Conservation (phyloP, 371 early-diverging fungal species). For the Actinomucor elegans region DNA sequence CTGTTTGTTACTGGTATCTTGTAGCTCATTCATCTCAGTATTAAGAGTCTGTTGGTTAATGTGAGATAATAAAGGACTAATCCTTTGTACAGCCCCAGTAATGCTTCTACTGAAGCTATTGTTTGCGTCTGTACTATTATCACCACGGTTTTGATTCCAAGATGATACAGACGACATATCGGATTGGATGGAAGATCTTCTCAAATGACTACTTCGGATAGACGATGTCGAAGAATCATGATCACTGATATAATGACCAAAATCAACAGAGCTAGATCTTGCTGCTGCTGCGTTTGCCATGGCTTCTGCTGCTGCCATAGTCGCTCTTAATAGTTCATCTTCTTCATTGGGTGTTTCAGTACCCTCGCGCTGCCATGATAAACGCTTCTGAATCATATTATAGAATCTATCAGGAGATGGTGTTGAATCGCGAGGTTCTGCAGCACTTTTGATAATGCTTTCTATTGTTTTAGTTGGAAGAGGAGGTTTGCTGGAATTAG, state of each 20-base stretch:
- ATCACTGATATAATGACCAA: slow-evolving; percentile 37
- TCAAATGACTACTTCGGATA: slow-evolving; percentile 40
- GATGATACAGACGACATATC: slow-evolving; percentile 31
- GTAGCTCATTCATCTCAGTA: not conserved
- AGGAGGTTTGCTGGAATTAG: not conserved
- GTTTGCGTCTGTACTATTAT: not conserved
- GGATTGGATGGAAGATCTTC: slow-evolving; percentile 43
- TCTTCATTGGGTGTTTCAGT: slow-evolving; percentile 25
- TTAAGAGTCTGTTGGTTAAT: not conserved
- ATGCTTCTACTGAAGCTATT: not conserved
- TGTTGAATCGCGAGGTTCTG: slow-evolving; percentile 24
- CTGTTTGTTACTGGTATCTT: not conserved
- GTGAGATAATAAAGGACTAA: slow-evolving; percentile 13
- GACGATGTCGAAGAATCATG: slow-evolving; percentile 47
- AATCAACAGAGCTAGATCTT: slow-evolving; percentile 20
- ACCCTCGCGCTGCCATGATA: slow-evolving; percentile 32
- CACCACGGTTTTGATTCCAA: slow-evolving; percentile 14
- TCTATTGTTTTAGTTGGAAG: not conserved
- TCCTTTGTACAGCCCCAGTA: not conserved
- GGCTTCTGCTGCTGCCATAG: not conserved
- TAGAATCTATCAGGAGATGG: slow-evolving; percentile 51
- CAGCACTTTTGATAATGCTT: not conserved
- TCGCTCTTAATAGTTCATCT: slow-evolving; percentile 5
- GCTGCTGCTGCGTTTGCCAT: not conserved
- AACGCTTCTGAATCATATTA: slow-evolving; percentile 41